A percentile compares a stretch with the other conserved stretches of the same genome.
Evolutionary conservation across 2,329 filamentous ascomycete species (phyloP).

Genomic region (Oidium heveae): DNA sequence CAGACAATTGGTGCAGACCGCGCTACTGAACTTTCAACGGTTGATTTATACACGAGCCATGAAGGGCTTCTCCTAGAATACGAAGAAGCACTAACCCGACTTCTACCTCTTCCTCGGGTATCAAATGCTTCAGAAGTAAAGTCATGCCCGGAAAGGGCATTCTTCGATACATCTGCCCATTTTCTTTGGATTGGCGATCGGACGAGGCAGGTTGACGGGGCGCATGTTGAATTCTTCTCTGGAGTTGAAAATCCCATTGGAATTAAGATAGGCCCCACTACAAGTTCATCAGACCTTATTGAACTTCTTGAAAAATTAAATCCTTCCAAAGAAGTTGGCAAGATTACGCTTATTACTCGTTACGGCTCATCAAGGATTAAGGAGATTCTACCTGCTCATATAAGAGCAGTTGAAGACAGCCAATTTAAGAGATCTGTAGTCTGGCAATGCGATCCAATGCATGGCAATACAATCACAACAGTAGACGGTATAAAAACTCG

Average conservation of each 20-base stretch:
- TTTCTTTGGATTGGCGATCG: constrained; percentile 2
- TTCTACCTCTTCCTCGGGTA: constrained; percentile 35
- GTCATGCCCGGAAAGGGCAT: constrained; percentile 22
- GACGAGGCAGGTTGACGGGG: constrained; percentile 66
- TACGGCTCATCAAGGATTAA: constrained; percentile 65
- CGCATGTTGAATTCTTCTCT: constrained; percentile 92
- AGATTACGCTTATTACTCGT: constrained; percentile 86
- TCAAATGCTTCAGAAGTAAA: background rate
- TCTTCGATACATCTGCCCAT: constrained; percentile 41
- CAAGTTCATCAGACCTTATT: constrained; percentile 50
- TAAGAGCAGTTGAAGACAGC: constrained; percentile 63
- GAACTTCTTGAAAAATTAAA: constrained; percentile 66
- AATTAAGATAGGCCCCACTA: constrained; percentile 83
- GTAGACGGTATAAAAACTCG: constrained; percentile 70
- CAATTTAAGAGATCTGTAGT: constrained; percentile 44
- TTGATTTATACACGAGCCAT: constrained; percentile 88
- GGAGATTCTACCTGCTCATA: constrained; percentile 56
- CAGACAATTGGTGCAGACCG: constrained; percentile 76
- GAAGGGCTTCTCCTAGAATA: constrained; percentile 89
- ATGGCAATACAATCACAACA: constrained; percentile 53
- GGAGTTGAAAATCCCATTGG: constrained; percentile 91
- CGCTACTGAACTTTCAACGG: constrained; percentile 60
- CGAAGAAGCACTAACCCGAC: constrained; percentile 64
- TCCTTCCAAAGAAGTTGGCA: constrained; percentile 57
- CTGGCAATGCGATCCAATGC: constrained; percentile 99